phyloP scores from a whole-genome alignment of 306 rosid species.

The Quercus parvula region DNA sequence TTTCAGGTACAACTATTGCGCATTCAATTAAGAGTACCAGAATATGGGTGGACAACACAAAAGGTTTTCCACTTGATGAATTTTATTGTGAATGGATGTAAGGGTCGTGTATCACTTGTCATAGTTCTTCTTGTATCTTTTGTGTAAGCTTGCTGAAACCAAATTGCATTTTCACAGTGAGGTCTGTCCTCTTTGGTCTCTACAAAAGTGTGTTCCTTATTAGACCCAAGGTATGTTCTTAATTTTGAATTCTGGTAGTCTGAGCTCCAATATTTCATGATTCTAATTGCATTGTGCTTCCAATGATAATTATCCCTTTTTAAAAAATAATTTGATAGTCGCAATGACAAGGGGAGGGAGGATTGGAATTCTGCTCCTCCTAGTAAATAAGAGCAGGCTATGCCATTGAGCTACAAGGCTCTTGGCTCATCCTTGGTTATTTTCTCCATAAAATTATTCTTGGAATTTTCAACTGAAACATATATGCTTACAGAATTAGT shows the following conservation, averaged over 20 bases:
- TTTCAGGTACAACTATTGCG: slow-evolving; percentile 63
- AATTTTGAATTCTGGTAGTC: slow-evolving; percentile 2
- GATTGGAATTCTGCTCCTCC: too few species aligned
- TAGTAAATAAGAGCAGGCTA: too few species aligned
- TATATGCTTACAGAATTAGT: not conserved
- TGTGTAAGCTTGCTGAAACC: not conserved
- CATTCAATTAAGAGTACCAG: slow-evolving; percentile 70
- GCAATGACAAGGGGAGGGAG: too few species aligned
- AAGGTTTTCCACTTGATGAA: slow-evolving; percentile 84
- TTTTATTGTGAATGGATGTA: slow-evolving; percentile 68
- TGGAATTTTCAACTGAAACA: not conserved
- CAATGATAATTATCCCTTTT: too few species aligned
- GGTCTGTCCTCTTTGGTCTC: slow-evolving; percentile 67
- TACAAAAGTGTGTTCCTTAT: slow-evolving; percentile 49
- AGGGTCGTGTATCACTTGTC: slow-evolving; percentile 14
- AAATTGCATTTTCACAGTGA: slow-evolving; percentile 43
- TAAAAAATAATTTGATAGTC: too few species aligned
- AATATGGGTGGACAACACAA: slow-evolving; percentile 82
- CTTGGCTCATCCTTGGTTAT: not conserved
- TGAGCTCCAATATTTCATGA: not conserved
- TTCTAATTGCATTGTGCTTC: not conserved
- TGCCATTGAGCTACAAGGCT: too few species aligned
- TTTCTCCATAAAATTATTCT: not conserved
- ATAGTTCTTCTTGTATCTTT: not conserved
- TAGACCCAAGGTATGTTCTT: slow-evolving; percentile 46